Evolutionary conservation across 495 filamentous ascomycete species (phyloP).

Genomic region (Trichoderma gamsii): DNA sequence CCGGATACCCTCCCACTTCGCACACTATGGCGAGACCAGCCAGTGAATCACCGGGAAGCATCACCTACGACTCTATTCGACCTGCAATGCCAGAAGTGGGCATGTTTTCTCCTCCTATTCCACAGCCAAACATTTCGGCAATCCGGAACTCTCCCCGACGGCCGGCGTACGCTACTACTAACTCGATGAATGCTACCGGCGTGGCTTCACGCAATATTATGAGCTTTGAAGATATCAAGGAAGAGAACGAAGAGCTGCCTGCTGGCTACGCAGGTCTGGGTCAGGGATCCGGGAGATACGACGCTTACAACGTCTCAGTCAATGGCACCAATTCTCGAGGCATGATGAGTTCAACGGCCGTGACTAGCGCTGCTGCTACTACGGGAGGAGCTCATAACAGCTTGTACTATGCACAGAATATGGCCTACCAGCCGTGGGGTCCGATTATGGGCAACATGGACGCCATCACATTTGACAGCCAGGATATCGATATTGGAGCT

Average conservation of each 20-base stretch:
- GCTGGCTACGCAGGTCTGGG: not conserved
- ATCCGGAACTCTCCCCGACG: conserved; percentile 31
- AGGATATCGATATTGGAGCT: conserved; percentile 59
- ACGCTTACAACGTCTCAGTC: conserved; percentile 27
- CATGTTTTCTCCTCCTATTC: conserved; percentile 42
- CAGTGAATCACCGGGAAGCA: conserved; percentile 43
- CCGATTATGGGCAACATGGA: conserved; percentile 35
- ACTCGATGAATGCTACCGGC: not conserved
- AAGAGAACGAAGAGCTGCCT: not conserved
- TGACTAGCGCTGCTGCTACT: not conserved
- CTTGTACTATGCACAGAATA: conserved; percentile 16
- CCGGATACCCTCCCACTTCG: conserved; percentile 11
- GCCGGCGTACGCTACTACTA: conserved; percentile 14
- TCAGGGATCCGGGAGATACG: conserved; percentile 20
- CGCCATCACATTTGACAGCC: conserved; percentile 59
- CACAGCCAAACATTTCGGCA: conserved; percentile 40
- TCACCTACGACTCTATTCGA: conserved; percentile 48
- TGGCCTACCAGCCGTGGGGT: conserved; percentile 22
- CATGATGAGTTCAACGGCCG: not conserved
- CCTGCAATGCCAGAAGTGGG: conserved; percentile 40
- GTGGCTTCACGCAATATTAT: conserved; percentile 18
- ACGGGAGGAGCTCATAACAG: conserved; percentile 12
- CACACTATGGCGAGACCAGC: conserved; percentile 30
- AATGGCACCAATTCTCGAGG: conserved; percentile 20
- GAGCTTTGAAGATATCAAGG: not conserved